Percentiles rank a stretch among this genome's conserved stretches.
Evolutionary conservation across 208 protist species (phyloP).

Genomic region (Acanthamoeba healyi): DNA sequence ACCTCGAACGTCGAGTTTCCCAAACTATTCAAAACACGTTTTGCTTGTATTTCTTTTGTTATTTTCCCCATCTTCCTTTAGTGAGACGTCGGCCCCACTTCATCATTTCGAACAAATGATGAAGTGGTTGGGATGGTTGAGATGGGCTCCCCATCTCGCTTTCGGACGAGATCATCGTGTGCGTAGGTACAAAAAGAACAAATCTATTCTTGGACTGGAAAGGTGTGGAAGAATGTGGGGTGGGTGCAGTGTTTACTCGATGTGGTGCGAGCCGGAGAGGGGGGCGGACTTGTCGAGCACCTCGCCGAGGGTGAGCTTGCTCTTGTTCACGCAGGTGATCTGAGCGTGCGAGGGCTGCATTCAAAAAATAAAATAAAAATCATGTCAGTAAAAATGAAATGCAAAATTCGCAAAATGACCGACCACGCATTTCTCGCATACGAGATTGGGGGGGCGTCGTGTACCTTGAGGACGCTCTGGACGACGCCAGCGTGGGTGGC

Average conservation of each 20-base stretch:
- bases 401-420: too few species aligned
- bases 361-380: background rate
- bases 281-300: conserved; percentile 19
- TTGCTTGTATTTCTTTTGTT: background rate
- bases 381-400: too few species aligned
- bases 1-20: background rate
- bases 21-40: background rate
- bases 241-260: conserved; percentile 6
- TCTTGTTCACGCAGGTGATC: conserved; percentile 45
- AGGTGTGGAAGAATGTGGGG: background rate
- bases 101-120: too few species aligned
- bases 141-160: too few species aligned
- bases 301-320: conserved; percentile 26
- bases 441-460: too few species aligned
- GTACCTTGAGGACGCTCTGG: conserved; percentile 13
- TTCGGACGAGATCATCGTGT: background rate
- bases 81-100: too few species aligned
- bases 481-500: conserved; percentile 34
- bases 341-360: conserved; percentile 52
- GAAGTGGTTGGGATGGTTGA: background rate
- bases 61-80: background rate
- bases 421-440: too few species aligned
- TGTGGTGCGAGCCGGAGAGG: conserved; percentile 47
- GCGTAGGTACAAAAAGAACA: background rate
- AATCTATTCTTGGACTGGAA: background rate